Evolutionary conservation across 2,329 filamentous ascomycete species (phyloP).

Genomic region (Calonectria montana): DNA sequence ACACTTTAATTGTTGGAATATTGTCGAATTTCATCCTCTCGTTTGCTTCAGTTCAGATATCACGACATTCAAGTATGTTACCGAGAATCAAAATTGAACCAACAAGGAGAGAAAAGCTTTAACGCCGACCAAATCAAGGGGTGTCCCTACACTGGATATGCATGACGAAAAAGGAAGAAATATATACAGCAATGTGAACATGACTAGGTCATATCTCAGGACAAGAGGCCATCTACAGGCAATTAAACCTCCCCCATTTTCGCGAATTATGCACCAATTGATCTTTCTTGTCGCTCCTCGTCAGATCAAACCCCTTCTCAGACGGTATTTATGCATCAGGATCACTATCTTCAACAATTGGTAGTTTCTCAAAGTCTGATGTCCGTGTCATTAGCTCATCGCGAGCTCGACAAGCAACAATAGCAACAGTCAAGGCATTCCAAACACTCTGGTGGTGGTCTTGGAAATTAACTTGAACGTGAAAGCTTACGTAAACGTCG

Average conservation of each 20-base stretch:
- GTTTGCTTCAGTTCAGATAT: background rate
- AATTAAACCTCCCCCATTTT: background rate
- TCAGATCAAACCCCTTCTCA: background rate
- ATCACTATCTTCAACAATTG: slow-evolving; percentile 49
- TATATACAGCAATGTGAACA: background rate
- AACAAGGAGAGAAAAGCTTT: background rate
- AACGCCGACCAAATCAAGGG: background rate
- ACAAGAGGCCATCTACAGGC: background rate
- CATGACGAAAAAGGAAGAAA: background rate
- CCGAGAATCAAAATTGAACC: background rate
- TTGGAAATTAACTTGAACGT: slow-evolving; percentile 54
- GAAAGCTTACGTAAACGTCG: slow-evolving; percentile 54
- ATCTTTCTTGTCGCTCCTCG: background rate
- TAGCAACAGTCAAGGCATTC: slow-evolving; percentile 57
- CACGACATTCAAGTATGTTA: background rate
- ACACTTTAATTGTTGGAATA: slow-evolving; percentile 32
- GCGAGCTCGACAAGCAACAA: slow-evolving; percentile 53
- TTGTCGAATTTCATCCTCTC: background rate
- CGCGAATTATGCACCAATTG: background rate
- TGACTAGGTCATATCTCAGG: background rate
- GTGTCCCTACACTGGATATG: background rate
- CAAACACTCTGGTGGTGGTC: slow-evolving; percentile 55
- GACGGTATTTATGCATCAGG: slow-evolving; percentile 48
- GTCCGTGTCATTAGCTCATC: slow-evolving; percentile 51
- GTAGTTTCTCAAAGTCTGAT: slow-evolving; percentile 50